Evolutionary conservation across 2,329 filamentous ascomycete species (phyloP).

Genomic region (Fusarium nematophilum): DNA sequence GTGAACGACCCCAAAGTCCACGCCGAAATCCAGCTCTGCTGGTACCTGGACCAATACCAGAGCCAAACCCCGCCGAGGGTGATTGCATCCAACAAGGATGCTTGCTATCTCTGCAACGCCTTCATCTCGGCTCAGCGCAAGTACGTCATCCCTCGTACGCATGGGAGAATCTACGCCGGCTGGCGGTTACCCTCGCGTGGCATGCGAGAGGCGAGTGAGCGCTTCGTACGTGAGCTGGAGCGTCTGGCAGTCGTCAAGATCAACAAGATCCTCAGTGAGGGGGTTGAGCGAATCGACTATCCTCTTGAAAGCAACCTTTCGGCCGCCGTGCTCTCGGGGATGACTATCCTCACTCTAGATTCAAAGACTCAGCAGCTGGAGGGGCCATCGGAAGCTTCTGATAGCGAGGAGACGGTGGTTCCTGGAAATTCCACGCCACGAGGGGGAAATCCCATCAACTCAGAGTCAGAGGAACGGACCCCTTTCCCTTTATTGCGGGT

Average conservation of each 20-base stretch:
- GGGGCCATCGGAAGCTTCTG: neutral
- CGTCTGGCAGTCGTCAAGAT: slow-evolving; percentile 6
- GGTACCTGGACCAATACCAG: slow-evolving; percentile 21
- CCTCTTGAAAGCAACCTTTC: slow-evolving; percentile 22
- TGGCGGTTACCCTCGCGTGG: slow-evolving; percentile 24
- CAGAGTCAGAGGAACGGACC: too few relatives aligned
- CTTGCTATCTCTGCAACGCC: slow-evolving; percentile 36
- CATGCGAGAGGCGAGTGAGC: neutral
- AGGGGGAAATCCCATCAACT: neutral
- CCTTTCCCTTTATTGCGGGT: too few relatives aligned
- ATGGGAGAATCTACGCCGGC: slow-evolving; percentile 35
- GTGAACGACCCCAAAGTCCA: slow-evolving; percentile 23
- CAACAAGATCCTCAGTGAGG: neutral
- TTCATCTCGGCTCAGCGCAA: slow-evolving; percentile 20
- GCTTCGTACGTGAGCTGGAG: slow-evolving; percentile 16
- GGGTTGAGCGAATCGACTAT: neutral
- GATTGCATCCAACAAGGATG: slow-evolving; percentile 36
- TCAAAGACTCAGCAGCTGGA: too few relatives aligned
- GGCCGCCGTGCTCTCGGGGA: neutral
- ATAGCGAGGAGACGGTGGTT: neutral
- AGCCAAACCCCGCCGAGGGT: slow-evolving; percentile 21
- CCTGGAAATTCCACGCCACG: neutral
- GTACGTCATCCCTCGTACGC: slow-evolving; percentile 19
- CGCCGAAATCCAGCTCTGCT: slow-evolving; percentile 39
- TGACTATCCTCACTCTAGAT: neutral